Evolutionary conservation across 2,329 filamentous ascomycete species (phyloP).

Genomic region (Metarhizium sp.): DNA sequence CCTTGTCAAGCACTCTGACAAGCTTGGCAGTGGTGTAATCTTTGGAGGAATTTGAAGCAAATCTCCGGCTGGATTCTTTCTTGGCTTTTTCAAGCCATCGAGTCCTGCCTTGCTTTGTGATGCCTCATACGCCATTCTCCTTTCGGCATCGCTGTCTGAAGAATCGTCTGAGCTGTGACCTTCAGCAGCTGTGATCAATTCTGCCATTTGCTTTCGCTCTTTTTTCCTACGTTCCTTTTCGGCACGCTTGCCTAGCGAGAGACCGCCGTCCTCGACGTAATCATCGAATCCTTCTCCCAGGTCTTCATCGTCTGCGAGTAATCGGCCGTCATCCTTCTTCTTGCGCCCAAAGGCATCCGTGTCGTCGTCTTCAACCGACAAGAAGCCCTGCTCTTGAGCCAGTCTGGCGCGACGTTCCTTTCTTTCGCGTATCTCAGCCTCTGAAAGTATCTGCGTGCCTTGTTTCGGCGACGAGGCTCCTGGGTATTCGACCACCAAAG

Average conservation of each 20-base stretch:
- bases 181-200: constrained; percentile 74
- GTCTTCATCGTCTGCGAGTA: constrained; percentile 83
- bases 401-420: constrained; percentile 80
- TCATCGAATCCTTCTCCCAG: constrained; percentile 89
- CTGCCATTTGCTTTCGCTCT: constrained; percentile 69
- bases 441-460: constrained; percentile 57
- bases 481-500: constrained; percentile 50
- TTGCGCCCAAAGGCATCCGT: constrained; percentile 32
- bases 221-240: constrained; percentile 60
- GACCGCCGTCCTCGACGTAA: constrained; percentile 74
- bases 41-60: constrained; percentile 55
- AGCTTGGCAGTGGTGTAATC: constrained; percentile 67
- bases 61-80: constrained; percentile 23
- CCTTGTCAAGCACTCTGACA: constrained; percentile 56
- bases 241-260: constrained; percentile 70
- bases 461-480: constrained; percentile 19
- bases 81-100: constrained; percentile 52
- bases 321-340: constrained; percentile 60
- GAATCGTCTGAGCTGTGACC: constrained; percentile 51
- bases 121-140: constrained; percentile 75
- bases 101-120: constrained; percentile 83
- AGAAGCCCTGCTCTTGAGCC: constrained; percentile 58
- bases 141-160: constrained; percentile 61
- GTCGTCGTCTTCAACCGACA: constrained; percentile 54
- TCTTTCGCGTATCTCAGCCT: constrained; percentile 80